Evolutionary conservation across 2,329 filamentous ascomycete species (phyloP), one percentile per base, ranked within the genome.

Genomic region (Aspergillus sp.): DNA sequence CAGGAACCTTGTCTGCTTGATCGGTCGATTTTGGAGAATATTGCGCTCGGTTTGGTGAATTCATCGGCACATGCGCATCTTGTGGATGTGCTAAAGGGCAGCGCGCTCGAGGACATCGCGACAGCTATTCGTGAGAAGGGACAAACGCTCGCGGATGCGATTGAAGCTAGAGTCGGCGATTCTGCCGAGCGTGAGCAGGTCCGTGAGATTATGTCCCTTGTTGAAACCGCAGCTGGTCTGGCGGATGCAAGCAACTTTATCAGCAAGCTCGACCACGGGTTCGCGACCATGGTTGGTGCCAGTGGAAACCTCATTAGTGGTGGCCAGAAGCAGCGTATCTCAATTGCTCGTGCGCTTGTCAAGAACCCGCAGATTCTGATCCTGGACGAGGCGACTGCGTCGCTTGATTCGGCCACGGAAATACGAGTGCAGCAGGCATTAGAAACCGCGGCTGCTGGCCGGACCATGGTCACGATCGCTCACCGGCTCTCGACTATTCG

Each of bases 251-350:
- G 68, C 41, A 57, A 64, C 23, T 75, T 75, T 59, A 72, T 75
- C 31, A 66, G 67, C 13, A 59, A 60, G 25, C 59, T 74, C 23
- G 67, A 69, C 7, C 51, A 72, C 49, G 69, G 69, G 9, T 60
- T 71, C 23, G 68, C 66, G 2, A 74, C 71, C 6, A 63, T 59
- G 89, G 17, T 75, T 15, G 74, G 73, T 4, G 62, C 64, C 7
- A 60, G 64, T 2, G 74, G 72, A 17, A 71, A 67, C 15, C 71
- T 71, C 43, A 52, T 76, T 38, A 74, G 72, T 53, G 91, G 91
- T 0, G 93, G 93, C 0, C 92, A 97, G 74, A 86, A 96, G 76
- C 93, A 97, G 77, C 90, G 93, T 65, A 94, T 97, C 70, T 91
- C 93, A 6, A 93, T 97, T 73, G 92, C 93, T 3, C 84, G 91